A percentile compares a stretch with the other conserved stretches of the same genome.
Conservation (phyloP, 805 yeast species). For the Cyberlindnera xylosilytica region DNA sequence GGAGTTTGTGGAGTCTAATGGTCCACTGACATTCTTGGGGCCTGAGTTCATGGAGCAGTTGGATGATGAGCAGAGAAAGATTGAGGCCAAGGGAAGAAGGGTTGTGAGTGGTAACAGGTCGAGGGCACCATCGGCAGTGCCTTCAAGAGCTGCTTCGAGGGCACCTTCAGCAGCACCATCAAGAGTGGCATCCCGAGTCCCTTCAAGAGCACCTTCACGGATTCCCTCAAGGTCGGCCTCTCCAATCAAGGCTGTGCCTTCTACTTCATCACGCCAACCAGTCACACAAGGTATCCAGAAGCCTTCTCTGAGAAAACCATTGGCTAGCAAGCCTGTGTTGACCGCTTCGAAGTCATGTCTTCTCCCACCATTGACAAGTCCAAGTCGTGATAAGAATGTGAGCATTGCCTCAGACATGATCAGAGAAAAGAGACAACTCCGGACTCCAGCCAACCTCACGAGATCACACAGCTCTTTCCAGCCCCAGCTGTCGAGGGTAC, state of each 20-base stretch:
- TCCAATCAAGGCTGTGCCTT: constrained; percentile 14
- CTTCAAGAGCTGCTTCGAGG: constrained; percentile 22
- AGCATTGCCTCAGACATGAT: constrained; percentile 12
- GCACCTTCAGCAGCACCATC: constrained; percentile 22
- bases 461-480: constrained; percentile 24
- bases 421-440: constrained; percentile 11
- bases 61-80: constrained; percentile 25
- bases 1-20: constrained; percentile 44
- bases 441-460: constrained; percentile 13
- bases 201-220: constrained; percentile 21
- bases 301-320: constrained; percentile 18
- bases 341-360: constrained; percentile 15
- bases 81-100: constrained; percentile 24
- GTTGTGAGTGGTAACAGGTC: constrained; percentile 13
- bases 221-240: constrained; percentile 13
- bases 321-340: constrained; percentile 13
- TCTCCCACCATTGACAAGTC: constrained; percentile 15
- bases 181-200: constrained; percentile 18
- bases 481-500: constrained; percentile 20
- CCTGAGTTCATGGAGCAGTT: constrained; percentile 30
- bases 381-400: constrained; percentile 10
- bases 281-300: constrained; percentile 21
- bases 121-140: constrained; percentile 17
- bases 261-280: constrained; percentile 11
- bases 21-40: constrained; percentile 29